A percentile compares a stretch with the other conserved stretches of the same genome.
These are phyloP conservation scores for Cladosporium sp. DNA, from an alignment of 2,329 filamentous ascomycete genomes.

Conservation along the genomic window DNA sequence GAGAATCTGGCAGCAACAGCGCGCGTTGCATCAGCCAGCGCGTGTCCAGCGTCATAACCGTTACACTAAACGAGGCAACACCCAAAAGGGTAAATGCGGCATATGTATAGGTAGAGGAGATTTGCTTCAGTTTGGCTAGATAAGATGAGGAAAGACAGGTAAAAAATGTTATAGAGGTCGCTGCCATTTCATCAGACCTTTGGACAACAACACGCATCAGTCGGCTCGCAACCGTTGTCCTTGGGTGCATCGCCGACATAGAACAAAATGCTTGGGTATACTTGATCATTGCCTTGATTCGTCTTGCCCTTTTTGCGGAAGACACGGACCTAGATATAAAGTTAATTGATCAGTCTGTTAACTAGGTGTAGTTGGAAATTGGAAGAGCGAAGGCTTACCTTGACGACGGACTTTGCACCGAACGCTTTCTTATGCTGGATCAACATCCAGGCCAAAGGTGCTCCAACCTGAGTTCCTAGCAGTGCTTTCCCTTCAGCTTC, in stretches of 20 bases:
- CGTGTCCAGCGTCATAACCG: neutral
- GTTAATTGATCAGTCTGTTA: conserved; percentile 1
- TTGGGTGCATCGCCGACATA: conserved; percentile 5
- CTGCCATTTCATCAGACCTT: neutral
- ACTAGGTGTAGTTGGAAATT: neutral
- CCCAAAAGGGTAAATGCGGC: neutral
- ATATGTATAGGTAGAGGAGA: neutral
- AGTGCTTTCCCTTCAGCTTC: neutral
- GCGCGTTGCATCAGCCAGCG: no score
- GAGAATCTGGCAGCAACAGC: no score
- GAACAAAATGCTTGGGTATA: conserved; percentile 9
- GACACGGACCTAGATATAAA: neutral
- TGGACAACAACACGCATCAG: conserved; percentile 6
- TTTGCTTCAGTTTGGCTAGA: no score
- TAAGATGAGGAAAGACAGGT: neutral
- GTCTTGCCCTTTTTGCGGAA: conserved; percentile 7
- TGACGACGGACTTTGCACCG: neutral
- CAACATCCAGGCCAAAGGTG: conserved; percentile 6
- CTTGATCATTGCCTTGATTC: conserved; percentile 3
- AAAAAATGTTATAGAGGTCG: neutral
- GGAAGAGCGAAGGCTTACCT: conserved; percentile 5
- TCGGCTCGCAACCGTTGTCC: neutral
- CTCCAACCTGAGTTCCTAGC: conserved; percentile 6
- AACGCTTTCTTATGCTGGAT: conserved; percentile 10
- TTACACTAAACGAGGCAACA: neutral